Percentiles rank a stretch among this genome's conserved stretches.
These are phyloP conservation scores for Castanea crenata DNA, from an alignment of 306 rosid genomes.

Conservation along the genomic window DNA sequence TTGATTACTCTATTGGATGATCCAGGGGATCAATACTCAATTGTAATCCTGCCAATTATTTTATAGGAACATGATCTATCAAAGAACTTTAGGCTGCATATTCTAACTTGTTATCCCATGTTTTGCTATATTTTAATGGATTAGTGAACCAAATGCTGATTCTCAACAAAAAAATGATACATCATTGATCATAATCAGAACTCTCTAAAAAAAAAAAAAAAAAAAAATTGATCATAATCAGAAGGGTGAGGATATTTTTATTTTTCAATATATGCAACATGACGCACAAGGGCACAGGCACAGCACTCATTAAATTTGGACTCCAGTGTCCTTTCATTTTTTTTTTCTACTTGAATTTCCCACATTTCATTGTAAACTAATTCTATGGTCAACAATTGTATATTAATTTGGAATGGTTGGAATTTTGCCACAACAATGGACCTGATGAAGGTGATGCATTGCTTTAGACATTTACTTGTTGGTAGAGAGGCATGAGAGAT, in stretches of 20 bases:
- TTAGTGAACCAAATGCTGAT: slow-evolving; percentile 5
- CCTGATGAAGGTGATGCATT: not conserved
- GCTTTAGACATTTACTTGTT: slow-evolving; percentile 7
- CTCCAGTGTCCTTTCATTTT: not conserved
- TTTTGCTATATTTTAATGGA: not conserved
- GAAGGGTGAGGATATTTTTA: too few relatives aligned
- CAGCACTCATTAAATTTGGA: too few relatives aligned
- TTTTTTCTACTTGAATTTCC: not conserved
- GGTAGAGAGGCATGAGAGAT: not conserved
- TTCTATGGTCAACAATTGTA: not conserved
- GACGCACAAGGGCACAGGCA: not conserved
- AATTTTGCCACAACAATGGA: not conserved
- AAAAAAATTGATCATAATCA: not conserved
- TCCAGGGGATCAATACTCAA: not conserved
- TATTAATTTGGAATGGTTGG: not conserved
- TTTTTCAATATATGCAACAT: too few relatives aligned
- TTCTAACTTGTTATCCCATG: not conserved
- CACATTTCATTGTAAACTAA: slow-evolving; percentile 11
- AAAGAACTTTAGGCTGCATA: not conserved
- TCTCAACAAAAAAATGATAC: not conserved
- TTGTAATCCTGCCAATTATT: not conserved
- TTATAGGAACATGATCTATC: slow-evolving; percentile 19
- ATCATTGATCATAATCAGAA: not conserved
- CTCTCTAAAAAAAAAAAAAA: not conserved
- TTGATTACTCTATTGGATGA: not conserved